A percentile compares a stretch with the other conserved stretches of the same genome.
Evolutionary conservation across 768 basidiomycete species (phyloP).

Genomic region (Amanita phalloides): DNA sequence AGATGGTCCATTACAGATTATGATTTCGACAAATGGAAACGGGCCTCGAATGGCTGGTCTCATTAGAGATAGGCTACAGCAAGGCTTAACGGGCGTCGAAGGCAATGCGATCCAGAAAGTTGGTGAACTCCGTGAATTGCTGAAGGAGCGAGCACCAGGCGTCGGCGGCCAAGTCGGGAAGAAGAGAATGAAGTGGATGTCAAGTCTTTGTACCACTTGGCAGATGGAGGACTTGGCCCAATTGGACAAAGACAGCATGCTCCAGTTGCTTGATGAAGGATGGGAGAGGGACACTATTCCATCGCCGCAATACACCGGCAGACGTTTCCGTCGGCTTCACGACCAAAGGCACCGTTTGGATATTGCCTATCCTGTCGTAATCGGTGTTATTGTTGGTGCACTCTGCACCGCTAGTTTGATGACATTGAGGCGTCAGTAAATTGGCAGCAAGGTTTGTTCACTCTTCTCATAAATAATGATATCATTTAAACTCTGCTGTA

Average conservation of each 20-base stretch:
- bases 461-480: not conserved
- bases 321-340: conserved; percentile 4
- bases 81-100: conserved; percentile 55
- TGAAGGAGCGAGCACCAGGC: conserved; percentile 76
- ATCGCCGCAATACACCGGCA: conserved; percentile 29
- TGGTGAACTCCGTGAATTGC: conserved; percentile 56
- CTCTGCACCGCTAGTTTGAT: conserved; percentile 16
- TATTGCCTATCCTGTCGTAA: not conserved
- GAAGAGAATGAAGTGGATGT: conserved; percentile 90
- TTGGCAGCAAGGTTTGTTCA: not conserved
- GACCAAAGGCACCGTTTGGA: not conserved
- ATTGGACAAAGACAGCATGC: conserved; percentile 58
- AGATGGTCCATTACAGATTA: conserved; percentile 83
- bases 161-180: conserved; percentile 70
- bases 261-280: conserved; percentile 64
- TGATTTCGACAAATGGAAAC: conserved; percentile 93
- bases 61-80: conserved; percentile 59
- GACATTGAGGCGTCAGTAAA: not conserved
- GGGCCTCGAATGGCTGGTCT: conserved; percentile 87
- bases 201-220: conserved; percentile 79
- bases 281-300: conserved; percentile 64
- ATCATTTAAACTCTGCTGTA: not conserved
- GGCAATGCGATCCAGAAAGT: conserved; percentile 75
- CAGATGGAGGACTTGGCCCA: conserved; percentile 66
- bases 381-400: conserved; percentile 34